phyloP scores from a whole-genome alignment of 768 basidiomycete species.

The Trametes meyenii region DNA sequence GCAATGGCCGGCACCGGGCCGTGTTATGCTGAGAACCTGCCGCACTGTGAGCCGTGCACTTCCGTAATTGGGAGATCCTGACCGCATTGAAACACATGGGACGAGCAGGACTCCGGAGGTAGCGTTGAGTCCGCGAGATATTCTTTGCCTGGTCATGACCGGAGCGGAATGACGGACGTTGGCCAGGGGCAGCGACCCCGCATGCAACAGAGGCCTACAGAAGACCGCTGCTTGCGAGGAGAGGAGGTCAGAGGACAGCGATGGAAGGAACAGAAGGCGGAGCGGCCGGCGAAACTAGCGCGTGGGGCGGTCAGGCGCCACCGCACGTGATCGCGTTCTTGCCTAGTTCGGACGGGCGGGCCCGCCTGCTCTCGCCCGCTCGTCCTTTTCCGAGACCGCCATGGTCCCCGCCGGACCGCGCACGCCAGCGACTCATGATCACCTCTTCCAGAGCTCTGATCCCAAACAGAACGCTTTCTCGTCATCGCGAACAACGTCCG shows the following conservation, averaged over 20 bases:
- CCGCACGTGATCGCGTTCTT: constrained; percentile 13
- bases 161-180: neutral
- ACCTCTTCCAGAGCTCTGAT: neutral
- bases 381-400: neutral
- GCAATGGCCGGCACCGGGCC: too few relatives aligned
- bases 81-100: neutral
- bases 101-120: neutral
- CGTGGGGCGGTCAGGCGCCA: constrained; percentile 8
- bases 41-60: neutral
- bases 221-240: neutral
- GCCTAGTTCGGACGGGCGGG: neutral
- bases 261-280: neutral
- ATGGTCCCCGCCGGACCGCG: constrained; percentile 15
- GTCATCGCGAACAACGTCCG: neutral
- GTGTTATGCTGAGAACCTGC: too few relatives aligned
- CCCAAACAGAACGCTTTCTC: neutral
- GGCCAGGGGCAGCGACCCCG: neutral
- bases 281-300: neutral
- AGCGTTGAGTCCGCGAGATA: neutral
- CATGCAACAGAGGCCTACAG: neutral
- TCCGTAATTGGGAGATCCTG: neutral
- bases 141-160: neutral
- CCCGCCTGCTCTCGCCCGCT: neutral
- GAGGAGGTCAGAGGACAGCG: constrained; percentile 8
- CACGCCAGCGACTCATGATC: neutral